Percentiles rank a stretch among this genome's conserved stretches.
phyloP scores from a whole-genome alignment of 169 alveolate species.

The Plasmodium blacklocki region DNA sequence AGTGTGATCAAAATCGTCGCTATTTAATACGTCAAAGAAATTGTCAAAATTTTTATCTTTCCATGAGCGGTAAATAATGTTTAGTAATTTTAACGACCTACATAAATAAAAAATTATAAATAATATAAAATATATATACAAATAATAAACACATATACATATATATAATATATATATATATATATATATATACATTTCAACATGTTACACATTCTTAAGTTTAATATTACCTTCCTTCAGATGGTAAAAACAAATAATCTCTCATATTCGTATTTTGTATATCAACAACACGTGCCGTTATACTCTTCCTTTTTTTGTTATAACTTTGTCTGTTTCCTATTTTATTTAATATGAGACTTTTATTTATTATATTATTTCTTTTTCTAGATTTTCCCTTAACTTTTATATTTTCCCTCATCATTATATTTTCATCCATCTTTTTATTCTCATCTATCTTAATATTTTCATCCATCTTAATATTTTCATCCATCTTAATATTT shows the following conservation, averaged over 20 bases:
- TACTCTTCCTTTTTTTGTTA: slow-evolving; percentile 2
- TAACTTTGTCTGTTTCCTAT: not conserved
- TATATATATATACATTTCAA: not conserved
- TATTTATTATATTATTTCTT: not conserved
- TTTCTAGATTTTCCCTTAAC: not conserved
- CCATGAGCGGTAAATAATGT: slow-evolving; percentile 40
- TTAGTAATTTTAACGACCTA: slow-evolving; percentile 32
- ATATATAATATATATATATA: not conserved
- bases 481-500: not conserved
- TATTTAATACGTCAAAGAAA: slow-evolving; percentile 23
- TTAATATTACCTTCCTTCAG: slow-evolving; percentile 20
- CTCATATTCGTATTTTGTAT: slow-evolving; percentile 58
- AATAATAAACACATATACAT: not conserved
- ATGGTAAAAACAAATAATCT: not conserved
- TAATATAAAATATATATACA: not conserved
- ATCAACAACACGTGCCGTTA: slow-evolving; percentile 13
- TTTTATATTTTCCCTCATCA: not conserved
- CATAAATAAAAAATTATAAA: not conserved
- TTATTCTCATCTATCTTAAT: not conserved
- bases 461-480: not conserved
- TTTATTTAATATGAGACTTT: too few relatives aligned
- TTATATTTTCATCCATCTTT: not conserved
- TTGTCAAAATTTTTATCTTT: slow-evolving; percentile 46
- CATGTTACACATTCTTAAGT: not conserved
- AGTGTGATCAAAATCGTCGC: slow-evolving; percentile 24